These are phyloP conservation scores for Gaultheria prostrata DNA, from an alignment of 148 eudicot species.

Conservation along the genomic window DNA sequence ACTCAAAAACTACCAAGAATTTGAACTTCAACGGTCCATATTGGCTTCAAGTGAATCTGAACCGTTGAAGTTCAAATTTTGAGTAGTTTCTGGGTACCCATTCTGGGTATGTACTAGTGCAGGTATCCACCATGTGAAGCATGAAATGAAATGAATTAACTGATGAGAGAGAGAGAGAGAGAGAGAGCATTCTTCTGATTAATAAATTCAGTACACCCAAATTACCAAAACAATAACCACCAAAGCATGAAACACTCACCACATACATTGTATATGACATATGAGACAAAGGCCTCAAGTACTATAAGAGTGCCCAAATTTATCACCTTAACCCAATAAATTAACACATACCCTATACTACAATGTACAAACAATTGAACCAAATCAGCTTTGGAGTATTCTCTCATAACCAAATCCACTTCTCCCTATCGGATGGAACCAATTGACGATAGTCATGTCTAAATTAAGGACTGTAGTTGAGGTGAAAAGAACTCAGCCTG, in stretches of 20 bases:
- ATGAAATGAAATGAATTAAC: neutral
- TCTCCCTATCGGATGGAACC: neutral
- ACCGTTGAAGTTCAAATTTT: too few relatives aligned
- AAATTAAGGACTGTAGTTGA: neutral
- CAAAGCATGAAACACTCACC: slow-evolving; percentile 7
- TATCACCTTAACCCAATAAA: neutral
- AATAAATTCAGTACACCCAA: neutral
- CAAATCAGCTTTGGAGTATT: neutral
- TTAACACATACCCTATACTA: slow-evolving; percentile 17
- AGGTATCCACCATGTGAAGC: neutral
- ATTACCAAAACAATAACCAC: neutral
- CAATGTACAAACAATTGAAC: slow-evolving; percentile 23
- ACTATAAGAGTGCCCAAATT: neutral
- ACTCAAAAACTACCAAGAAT: too few relatives aligned
- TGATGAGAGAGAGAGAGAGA: neutral
- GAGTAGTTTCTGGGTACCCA: too few relatives aligned
- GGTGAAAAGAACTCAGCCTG: neutral
- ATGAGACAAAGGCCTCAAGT: neutral
- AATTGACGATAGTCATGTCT: neutral
- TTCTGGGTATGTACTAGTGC: too few relatives aligned
- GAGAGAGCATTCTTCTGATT: neutral
- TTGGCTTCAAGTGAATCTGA: too few relatives aligned
- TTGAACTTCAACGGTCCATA: too few relatives aligned
- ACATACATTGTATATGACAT: neutral
- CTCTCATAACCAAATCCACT: neutral